Evolutionary conservation across 108 stramenopile genomes (phyloP).

Genomic region (Cylindrotheca fusiformis): DNA sequence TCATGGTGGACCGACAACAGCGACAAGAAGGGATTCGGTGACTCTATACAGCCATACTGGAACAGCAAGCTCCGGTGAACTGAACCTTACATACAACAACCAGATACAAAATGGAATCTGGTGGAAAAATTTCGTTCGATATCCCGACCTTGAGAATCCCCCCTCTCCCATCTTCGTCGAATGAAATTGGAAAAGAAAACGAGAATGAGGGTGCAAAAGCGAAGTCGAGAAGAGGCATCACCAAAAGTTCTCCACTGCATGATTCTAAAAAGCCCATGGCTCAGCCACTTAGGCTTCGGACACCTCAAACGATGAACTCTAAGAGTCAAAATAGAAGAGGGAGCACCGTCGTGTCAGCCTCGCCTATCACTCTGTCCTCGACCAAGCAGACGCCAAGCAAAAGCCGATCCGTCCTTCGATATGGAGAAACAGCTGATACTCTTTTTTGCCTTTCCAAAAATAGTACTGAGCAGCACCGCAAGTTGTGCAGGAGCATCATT

Average conservation of each 20-base stretch:
- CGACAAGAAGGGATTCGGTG: no score
- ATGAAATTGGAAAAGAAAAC: neutral
- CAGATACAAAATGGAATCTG: neutral
- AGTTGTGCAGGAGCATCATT: constrained; percentile 29
- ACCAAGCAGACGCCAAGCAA: neutral
- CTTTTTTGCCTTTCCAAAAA: constrained; percentile 51
- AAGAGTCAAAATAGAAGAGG: no score
- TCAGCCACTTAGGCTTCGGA: neutral
- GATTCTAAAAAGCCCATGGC: neutral
- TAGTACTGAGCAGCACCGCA: constrained; percentile 24
- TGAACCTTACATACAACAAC: no score
- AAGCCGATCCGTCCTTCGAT: constrained; percentile 49
- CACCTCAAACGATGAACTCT: no score
- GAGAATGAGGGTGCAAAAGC: neutral
- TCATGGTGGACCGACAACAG: no score
- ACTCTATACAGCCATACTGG: no score
- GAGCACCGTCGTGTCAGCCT: neutral
- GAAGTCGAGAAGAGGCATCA: neutral
- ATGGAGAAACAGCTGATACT: constrained; percentile 66
- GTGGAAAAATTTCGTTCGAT: neutral
- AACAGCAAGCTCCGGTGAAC: no score
- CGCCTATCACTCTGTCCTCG: neutral
- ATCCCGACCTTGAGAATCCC: neutral
- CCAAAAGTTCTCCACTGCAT: neutral
- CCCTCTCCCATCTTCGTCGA: constrained; percentile 2